Conservation (phyloP, 2,329 filamentous ascomycete genomes). For the Ramularia endophylla region DNA sequence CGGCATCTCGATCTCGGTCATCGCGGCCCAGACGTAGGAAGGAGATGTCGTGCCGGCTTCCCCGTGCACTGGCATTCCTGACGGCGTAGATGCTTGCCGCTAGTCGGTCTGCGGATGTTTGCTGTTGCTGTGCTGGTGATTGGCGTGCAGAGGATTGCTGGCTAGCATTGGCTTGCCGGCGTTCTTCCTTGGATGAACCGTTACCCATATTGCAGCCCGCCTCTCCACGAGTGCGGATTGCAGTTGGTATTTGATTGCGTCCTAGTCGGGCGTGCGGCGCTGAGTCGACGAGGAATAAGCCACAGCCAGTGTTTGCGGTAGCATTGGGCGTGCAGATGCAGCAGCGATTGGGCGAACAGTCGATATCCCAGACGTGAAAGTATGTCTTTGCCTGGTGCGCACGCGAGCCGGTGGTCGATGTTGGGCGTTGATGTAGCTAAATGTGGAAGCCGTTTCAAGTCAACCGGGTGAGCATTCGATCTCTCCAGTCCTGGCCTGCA, state of each 20-base stretch:
- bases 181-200: conserved; percentile 43
- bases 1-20: conserved; percentile 45
- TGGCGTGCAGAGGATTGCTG: conserved; percentile 23
- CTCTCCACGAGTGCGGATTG: conserved; percentile 7
- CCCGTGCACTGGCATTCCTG: conserved; percentile 37
- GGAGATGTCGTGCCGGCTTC: conserved; percentile 52
- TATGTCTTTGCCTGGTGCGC: too few species aligned
- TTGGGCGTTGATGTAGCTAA: too few species aligned
- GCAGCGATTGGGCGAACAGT: not conserved
- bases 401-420: too few species aligned
- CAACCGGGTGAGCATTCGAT: too few species aligned
- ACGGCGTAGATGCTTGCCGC: conserved; percentile 38
- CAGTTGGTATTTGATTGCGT: conserved; percentile 10
- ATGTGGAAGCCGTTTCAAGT: too few species aligned
- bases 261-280: conserved; percentile 1
- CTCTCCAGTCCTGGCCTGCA: too few species aligned
- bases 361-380: not conserved
- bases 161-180: conserved; percentile 28
- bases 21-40: conserved; percentile 50
- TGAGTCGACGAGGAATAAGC: conserved; percentile 3
- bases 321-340: conserved; percentile 1
- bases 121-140: conserved; percentile 13
- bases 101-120: conserved; percentile 22
- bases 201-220: conserved; percentile 42
- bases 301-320: conserved; percentile 7